Percentiles rank a stretch among this genome's conserved stretches.
Evolutionary conservation across 306 rosid genomes (phyloP).

Genomic region (Cucurbita argyrosperma): DNA sequence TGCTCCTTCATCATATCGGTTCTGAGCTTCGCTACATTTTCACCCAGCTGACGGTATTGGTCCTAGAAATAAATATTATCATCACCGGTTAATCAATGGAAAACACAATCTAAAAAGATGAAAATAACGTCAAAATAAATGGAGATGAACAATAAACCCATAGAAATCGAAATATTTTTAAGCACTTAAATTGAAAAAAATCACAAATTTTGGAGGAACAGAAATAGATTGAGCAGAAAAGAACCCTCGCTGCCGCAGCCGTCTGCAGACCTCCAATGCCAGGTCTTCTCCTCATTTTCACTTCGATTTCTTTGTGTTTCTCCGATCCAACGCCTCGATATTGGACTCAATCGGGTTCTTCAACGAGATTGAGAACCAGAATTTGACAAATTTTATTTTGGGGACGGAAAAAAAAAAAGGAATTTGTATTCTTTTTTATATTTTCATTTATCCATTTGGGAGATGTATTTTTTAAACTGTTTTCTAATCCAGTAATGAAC

Average conservation of each 20-base stretch:
- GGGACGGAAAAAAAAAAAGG: neutral
- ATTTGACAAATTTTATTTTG: neutral
- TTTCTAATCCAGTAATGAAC: too few relatives aligned
- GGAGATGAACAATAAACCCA: neutral
- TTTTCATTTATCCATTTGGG: too few relatives aligned
- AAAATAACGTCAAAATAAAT: neutral
- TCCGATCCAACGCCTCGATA: neutral
- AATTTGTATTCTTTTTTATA: too few relatives aligned
- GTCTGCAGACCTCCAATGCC: conserved; percentile 88
- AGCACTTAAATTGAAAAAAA: neutral
- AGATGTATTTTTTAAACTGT: too few relatives aligned
- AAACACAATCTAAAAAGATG: neutral
- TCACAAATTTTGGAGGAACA: neutral
- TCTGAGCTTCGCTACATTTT: conserved; percentile 86
- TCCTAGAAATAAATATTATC: conserved; percentile 19
- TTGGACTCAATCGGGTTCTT: neutral
- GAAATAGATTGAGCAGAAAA: neutral
- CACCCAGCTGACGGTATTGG: conserved; percentile 72
- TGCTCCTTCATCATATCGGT: conserved; percentile 92
- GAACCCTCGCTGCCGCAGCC: conserved; percentile 71
- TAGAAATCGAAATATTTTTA: neutral
- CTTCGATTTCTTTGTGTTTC: neutral
- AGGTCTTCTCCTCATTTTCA: conserved; percentile 69
- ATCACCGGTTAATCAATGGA: neutral
- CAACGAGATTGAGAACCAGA: neutral